Evolutionary conservation across 108 stramenopile genomes (phyloP), one percentile per base, ranked within the genome.

Genomic region (Fragilariopsis cylindrus): DNA sequence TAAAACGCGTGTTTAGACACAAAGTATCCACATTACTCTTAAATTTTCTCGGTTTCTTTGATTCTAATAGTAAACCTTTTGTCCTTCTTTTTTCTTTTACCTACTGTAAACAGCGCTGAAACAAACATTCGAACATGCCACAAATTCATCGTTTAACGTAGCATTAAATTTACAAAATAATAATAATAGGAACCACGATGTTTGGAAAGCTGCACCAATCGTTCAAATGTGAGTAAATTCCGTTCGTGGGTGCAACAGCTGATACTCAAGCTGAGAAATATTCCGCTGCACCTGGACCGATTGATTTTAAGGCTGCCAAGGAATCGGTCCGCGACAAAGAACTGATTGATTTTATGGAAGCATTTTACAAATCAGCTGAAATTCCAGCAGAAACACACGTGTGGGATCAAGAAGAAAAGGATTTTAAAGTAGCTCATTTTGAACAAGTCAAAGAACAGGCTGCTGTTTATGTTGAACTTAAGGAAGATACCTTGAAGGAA

Each of bases 251-350:
- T 41, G 89, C 92, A 55, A 80, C 84, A 60, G 87, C 89, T 48
- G 94, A 95, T 43, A 75, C 85, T 65, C 85, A 86, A 82, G 91
- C 90, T 40, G 89, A 91, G 49, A 95, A 91, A 70, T 95, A 90
- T 88, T 50, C 83, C n/a, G 79, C 86, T 7, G 66, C 88, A n/a
- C 94, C 94, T 53, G 68, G 86, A 4, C 82, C 90, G 60, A 84
- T 95, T 68, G 94, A 92, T 70, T 95, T 95, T 74, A 77, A 81
- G 60, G 58, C 77, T 57, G 85, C 90, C 65, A 95, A 95, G 80
- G 75, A 70, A 11, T 60, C 84, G 11, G 85, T 95, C 56, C 86
- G 89, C 50, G 92, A 93, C 83, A 78, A 75, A 48, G 73, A 87
- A 56, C 85, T 95, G 54, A 88, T 95, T 18, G 92, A 91, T 5